phyloP scores from a whole-genome alignment of 768 basidiomycete species.

The Plicaturopsis crispa region DNA sequence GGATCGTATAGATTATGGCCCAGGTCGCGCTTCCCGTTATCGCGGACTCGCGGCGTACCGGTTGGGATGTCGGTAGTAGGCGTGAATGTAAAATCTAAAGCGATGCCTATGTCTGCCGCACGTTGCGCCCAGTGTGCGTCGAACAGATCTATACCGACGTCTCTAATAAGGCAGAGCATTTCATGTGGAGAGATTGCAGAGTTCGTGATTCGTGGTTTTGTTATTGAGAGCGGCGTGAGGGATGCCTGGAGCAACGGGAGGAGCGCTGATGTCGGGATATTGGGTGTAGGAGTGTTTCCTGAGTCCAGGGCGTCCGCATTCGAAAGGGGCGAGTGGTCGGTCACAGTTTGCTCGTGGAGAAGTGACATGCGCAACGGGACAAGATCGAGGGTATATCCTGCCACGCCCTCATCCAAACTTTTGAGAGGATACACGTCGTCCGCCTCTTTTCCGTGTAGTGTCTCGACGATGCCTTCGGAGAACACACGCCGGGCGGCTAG shows the following conservation, averaged over 20 bases:
- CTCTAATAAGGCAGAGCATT: conserved; percentile 54
- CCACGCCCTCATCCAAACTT: conserved; percentile 59
- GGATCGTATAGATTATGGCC: conserved; percentile 70
- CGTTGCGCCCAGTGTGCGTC: conserved; percentile 66
- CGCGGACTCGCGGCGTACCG: conserved; percentile 3
- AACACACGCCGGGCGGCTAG: conserved; percentile 57
- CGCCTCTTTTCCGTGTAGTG: conserved; percentile 46
- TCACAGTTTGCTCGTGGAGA: conserved; percentile 11
- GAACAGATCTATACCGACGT: conserved; percentile 69
- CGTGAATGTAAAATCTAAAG: conserved; percentile 75
- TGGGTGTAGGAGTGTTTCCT: background rate
- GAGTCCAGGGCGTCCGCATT: background rate
- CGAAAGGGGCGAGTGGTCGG: conserved; percentile 5
- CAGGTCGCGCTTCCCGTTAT: conserved; percentile 31
- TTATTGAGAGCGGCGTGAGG: conserved; percentile 38
- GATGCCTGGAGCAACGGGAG: conserved; percentile 50
- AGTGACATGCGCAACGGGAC: conserved; percentile 35
- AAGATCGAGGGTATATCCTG: conserved; percentile 69
- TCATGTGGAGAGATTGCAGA: conserved; percentile 58
- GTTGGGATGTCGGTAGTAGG: conserved; percentile 34
- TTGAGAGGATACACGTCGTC: conserved; percentile 41
- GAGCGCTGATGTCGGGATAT: conserved; percentile 12
- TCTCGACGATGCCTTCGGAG: conserved; percentile 47
- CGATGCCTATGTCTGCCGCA: conserved; percentile 64
- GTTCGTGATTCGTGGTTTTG: conserved; percentile 29